Evolutionary conservation across 2,329 filamentous ascomycete genomes (phyloP).

Genomic region (Pseudonectria buxi): DNA sequence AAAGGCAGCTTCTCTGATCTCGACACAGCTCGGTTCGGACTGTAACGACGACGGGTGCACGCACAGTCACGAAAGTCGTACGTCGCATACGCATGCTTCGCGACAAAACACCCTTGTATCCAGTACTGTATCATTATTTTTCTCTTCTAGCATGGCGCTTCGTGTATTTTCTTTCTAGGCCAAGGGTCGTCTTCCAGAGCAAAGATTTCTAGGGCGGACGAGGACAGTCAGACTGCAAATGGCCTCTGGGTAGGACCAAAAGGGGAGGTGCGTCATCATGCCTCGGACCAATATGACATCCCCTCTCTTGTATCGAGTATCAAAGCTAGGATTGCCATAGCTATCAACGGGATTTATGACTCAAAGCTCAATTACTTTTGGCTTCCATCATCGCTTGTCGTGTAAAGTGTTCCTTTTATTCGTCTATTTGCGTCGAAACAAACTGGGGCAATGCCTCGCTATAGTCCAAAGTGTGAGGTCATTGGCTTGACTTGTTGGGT

Average conservation of each 20-base stretch:
- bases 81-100: constrained; percentile 8
- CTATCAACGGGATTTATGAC: constrained; percentile 7
- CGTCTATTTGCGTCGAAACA: too few relatives aligned
- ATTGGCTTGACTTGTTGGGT: too few relatives aligned
- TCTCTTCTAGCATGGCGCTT: constrained; percentile 31
- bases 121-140: constrained; percentile 26
- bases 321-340: constrained; percentile 13
- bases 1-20: constrained; percentile 25
- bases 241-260: constrained; percentile 10
- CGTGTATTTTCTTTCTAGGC: constrained; percentile 21
- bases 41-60: constrained; percentile 21
- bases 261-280: constrained; percentile 19
- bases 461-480: too few relatives aligned
- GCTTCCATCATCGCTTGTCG: too few relatives aligned
- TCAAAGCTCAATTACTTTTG: too few relatives aligned
- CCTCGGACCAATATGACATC: constrained; percentile 28
- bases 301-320: constrained; percentile 33
- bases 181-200: constrained; percentile 1
- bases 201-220: constrained; percentile 7
- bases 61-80: constrained; percentile 10
- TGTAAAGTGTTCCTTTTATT: too few relatives aligned
- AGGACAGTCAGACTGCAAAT: constrained; percentile 2
- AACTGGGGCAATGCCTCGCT: too few relatives aligned
- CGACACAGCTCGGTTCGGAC: constrained; percentile 11
- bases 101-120: constrained; percentile 13